These are phyloP conservation scores for Tardiomyces digboiensis DNA, from an alignment of 1,139 yeast genomes.

Conservation along the genomic window DNA sequence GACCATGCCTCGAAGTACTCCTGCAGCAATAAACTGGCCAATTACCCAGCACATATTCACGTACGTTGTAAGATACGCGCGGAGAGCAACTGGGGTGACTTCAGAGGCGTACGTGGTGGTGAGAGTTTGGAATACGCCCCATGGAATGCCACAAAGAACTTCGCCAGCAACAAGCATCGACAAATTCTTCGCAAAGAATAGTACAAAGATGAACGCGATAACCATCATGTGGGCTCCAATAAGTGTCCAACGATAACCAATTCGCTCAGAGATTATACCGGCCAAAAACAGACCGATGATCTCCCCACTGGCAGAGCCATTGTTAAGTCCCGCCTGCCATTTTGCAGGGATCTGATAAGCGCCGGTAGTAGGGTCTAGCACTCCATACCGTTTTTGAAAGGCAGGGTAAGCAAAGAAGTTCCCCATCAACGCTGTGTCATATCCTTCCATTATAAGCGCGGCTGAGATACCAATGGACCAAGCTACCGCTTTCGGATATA, in stretches of 20 bases:
- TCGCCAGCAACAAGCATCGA: conserved; percentile 35
- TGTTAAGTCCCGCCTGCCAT: conserved; percentile 37
- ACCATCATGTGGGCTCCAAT: conserved; percentile 24
- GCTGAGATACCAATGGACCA: conserved; percentile 36
- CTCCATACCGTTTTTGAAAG: conserved; percentile 33
- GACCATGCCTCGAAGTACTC: conserved; percentile 29
- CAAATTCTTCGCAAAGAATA: conserved; percentile 33
- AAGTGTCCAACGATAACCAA: conserved; percentile 34
- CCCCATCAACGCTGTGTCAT: conserved; percentile 30
- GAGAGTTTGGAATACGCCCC: conserved; percentile 39
- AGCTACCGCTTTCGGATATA: conserved; percentile 30
- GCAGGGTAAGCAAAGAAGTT: conserved; percentile 36
- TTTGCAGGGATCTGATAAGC: conserved; percentile 32
- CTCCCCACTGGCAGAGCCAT: conserved; percentile 27
- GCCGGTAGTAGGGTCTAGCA: not conserved
- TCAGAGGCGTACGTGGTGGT: conserved; percentile 39
- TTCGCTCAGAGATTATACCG: conserved; percentile 31
- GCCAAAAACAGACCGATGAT: conserved; percentile 32
- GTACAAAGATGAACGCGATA: conserved; percentile 32
- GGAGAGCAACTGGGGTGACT: conserved; percentile 35
- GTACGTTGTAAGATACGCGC: conserved; percentile 35
- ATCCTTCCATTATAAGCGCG: conserved; percentile 40
- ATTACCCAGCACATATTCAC: conserved; percentile 37
- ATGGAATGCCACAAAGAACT: conserved; percentile 34
- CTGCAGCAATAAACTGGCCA: conserved; percentile 37